Base-by-base conservation (phyloP, 1,139 yeast genomes). In the Geotrichum klebahnii region DNA sequence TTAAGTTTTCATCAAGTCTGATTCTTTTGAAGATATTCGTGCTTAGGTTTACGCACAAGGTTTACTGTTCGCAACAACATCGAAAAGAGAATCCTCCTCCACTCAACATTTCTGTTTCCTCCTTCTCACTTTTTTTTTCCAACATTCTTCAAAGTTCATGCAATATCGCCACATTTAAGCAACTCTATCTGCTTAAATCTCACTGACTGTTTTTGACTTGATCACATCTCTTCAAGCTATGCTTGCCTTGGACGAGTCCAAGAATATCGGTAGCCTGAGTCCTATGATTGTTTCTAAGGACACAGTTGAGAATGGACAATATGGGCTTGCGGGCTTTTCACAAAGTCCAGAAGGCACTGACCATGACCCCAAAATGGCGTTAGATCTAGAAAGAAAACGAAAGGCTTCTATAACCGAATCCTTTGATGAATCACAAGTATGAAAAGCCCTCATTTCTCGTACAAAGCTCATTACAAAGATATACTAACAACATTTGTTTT, bases 41-140 rank as follows among this genome's bases (percentile, higher is more conserved):
- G 40, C 47, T 44, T 36, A 44, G 42, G 41, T 44, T 44, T 44
- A 44, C 47, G 47, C 47, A 44, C 36, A 35, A 31, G 36, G 47
- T 36, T 44, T 26, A 20, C 20, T 17, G 32, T 16, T 31, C 37
- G 12, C 29, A 33, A 28, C 34, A 19, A 35, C 41, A 24, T 29
- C 43, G 48, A 37, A 28, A 45, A 37, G 43, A 36, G 44, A 14
- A 38, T 17, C 31, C 43, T 31, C 41, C 33, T 38, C 28, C 44
- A 31, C 38, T 38, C 39, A 47, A 47, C 34, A 24, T 47, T 47
- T 28, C 50, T 41, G 40, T 32, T 42, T 41, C 40, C 26, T 35
- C 29, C 46, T 28, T 34, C 28, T 34, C 45, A 46, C 46, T 40
- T 46, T 34, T 23, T 39, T 20, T 22, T 33, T 38, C 32, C 37